phyloP scores from a whole-genome alignment of 306 rosid species.

The Sesbania bispinosa region DNA sequence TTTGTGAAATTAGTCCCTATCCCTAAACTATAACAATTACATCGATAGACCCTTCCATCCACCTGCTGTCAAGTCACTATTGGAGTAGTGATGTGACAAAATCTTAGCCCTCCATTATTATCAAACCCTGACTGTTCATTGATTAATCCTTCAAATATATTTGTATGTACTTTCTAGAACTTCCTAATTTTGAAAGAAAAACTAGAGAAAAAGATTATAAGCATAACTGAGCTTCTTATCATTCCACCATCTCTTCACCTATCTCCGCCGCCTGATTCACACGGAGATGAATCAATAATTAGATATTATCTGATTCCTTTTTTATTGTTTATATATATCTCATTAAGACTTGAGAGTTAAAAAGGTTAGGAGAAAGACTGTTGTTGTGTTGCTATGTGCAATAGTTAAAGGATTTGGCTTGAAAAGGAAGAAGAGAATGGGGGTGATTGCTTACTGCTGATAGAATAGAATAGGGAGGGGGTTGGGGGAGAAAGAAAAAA shows the following conservation, averaged over 20 bases:
- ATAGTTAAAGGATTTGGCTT: no score
- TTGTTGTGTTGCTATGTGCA: no score
- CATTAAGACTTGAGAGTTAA: no score
- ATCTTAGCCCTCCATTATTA: not conserved
- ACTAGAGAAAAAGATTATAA: not conserved
- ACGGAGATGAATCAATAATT: no score
- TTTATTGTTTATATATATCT: no score
- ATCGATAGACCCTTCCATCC: not conserved
- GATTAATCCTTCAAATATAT: not conserved
- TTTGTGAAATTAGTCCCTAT: not conserved
- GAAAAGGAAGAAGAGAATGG: no score
- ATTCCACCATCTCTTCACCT: not conserved
- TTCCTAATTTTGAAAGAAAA: not conserved
- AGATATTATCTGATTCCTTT: no score
- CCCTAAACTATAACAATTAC: not conserved
- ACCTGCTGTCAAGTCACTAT: not conserved
- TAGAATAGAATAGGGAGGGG: no score
- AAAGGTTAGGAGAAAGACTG: no score
- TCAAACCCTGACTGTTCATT: not conserved
- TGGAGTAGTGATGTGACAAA: not conserved
- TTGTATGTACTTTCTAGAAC: not conserved
- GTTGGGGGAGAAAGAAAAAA: no score
- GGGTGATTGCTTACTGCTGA: no score
- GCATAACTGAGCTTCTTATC: not conserved
- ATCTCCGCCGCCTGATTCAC: no score